Evolutionary conservation across 768 basidiomycete species (phyloP).

Genomic region (Lactarius quietus): DNA sequence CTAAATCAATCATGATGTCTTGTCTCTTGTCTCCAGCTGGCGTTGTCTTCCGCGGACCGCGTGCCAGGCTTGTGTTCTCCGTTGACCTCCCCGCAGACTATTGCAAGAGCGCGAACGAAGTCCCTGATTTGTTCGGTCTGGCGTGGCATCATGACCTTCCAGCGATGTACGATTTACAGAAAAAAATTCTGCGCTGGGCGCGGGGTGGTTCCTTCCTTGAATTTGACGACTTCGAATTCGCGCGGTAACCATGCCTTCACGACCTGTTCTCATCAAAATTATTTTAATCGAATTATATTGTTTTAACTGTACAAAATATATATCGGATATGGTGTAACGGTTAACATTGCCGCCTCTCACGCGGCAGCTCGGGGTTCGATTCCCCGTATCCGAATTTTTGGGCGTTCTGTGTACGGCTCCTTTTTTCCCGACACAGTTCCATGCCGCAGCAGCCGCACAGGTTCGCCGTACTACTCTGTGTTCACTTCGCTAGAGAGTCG

Average conservation of each 20-base stretch:
- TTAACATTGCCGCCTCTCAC: conserved; percentile 40
- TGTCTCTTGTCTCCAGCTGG: background rate
- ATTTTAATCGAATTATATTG: no score
- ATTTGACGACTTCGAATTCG: background rate
- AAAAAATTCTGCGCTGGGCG: background rate
- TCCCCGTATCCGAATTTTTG: conserved; percentile 37
- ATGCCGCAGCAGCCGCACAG: no score
- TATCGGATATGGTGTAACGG: conserved; percentile 38
- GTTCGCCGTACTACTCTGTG: no score
- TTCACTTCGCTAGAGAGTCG: no score
- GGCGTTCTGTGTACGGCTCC: no score
- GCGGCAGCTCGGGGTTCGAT: conserved; percentile 43
- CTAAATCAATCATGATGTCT: no score
- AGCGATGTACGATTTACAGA: background rate
- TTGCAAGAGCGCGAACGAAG: background rate
- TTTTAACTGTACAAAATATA: background rate
- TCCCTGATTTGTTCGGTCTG: background rate
- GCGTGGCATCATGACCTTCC: no score
- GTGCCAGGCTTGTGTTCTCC: background rate
- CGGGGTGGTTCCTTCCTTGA: no score
- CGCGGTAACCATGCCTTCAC: no score
- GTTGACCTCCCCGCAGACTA: background rate
- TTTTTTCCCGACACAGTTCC: no score
- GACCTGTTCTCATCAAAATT: no score
- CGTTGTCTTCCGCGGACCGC: background rate